Conservation (phyloP, 2,329 filamentous ascomycete genomes). For the Diplocarpon rosae region DNA sequence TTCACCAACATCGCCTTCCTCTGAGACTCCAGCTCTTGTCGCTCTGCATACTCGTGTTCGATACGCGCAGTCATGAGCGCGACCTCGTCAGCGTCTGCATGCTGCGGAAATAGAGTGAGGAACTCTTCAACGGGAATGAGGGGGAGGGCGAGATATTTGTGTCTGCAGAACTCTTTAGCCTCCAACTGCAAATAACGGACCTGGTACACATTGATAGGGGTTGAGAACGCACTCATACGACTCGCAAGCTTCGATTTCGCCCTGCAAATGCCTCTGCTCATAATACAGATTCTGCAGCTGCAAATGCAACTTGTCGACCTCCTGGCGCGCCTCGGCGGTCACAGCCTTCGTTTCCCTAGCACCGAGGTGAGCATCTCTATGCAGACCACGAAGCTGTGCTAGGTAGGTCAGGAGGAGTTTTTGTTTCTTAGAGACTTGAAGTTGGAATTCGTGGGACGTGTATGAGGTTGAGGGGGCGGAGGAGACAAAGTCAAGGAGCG, state of each 20-base stretch:
- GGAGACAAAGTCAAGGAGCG: slow-evolving; percentile 53
- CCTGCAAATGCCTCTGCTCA: slow-evolving; percentile 80
- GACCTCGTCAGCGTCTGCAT: slow-evolving; percentile 61
- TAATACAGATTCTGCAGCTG: slow-evolving; percentile 95
- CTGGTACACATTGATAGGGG: too few species aligned
- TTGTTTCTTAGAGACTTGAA: slow-evolving; percentile 61
- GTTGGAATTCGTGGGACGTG: slow-evolving; percentile 37
- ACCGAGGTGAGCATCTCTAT: slow-evolving; percentile 69
- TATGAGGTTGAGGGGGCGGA: slow-evolving; percentile 34
- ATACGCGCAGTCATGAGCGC: slow-evolving; percentile 83
- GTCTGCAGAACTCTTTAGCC: slow-evolving; percentile 37
- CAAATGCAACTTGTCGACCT: slow-evolving; percentile 84
- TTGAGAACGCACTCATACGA: slow-evolving; percentile 63
- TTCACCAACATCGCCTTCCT: slow-evolving; percentile 65
- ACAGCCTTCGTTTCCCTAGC: slow-evolving; percentile 77
- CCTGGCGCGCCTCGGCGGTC: slow-evolving; percentile 78
- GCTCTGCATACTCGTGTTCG: slow-evolving; percentile 76
- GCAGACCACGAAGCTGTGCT: slow-evolving; percentile 68
- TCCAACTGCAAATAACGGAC: too few species aligned
- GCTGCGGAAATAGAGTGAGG: slow-evolving; percentile 62
- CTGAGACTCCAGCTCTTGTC: slow-evolving; percentile 75
- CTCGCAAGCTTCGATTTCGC: slow-evolving; percentile 84
- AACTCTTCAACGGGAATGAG: slow-evolving; percentile 79
- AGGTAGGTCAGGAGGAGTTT: slow-evolving; percentile 72
- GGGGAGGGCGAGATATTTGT: slow-evolving; percentile 79